These are phyloP conservation scores for Trichomonas gallinae DNA, from an alignment of 208 protist genomes.

Conservation along the genomic window DNA sequence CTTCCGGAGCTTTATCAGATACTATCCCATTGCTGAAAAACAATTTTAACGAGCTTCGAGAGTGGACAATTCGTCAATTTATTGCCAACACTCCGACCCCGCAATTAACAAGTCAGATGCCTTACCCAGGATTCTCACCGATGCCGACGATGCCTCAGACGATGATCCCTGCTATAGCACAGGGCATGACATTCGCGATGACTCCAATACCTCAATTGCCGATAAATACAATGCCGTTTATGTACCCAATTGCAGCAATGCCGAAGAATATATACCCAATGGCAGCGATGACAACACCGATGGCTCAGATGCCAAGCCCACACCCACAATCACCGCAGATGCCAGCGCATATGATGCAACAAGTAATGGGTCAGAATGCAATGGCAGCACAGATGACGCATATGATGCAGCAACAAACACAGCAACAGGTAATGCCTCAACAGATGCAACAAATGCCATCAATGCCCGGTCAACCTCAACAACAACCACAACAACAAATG, in stretches of 20 bases:
- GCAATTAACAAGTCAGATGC: not conserved
- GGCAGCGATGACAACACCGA: not conserved
- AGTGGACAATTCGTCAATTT: not conserved
- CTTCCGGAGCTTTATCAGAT: not conserved
- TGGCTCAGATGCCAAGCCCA: not conserved
- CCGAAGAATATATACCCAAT: not conserved
- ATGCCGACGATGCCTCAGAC: not conserved
- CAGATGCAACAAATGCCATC: not conserved
- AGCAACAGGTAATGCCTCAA: not conserved
- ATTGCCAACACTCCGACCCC: not conserved
- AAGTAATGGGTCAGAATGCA: not conserved
- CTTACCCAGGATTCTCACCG: not conserved
- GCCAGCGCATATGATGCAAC: not conserved
- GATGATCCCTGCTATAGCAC: not conserved
- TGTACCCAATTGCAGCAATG: not conserved
- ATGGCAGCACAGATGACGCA: not conserved
- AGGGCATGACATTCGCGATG: not conserved
- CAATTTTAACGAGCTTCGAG: not conserved
- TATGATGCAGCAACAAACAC: not conserved
- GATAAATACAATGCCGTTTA: not conserved
- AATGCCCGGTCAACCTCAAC: not conserved
- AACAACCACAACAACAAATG: not conserved
- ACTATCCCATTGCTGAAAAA: not conserved
- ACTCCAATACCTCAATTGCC: not conserved
- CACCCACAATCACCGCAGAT: not conserved